These are phyloP conservation scores for Hypsizygus ulmarius DNA, from an alignment of 1,284 basidiomycete species.

Conservation along the genomic window DNA sequence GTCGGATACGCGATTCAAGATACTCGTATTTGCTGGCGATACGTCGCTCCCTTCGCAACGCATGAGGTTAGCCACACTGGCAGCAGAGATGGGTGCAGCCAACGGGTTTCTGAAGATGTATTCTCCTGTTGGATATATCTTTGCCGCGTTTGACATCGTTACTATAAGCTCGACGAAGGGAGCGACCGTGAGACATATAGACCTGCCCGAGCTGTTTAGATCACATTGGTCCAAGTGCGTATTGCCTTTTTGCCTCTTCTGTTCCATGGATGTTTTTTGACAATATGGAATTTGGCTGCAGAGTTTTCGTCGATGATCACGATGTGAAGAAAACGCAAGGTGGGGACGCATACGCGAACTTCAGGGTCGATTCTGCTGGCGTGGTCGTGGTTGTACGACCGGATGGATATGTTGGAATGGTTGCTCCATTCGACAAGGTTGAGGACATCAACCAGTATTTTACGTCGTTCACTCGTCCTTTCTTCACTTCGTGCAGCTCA, in stretches of 20 bases:
- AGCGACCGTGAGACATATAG: slow-evolving; percentile 44
- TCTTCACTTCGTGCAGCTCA: not conserved
- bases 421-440: slow-evolving; percentile 21
- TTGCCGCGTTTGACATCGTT: slow-evolving; percentile 52
- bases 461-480: slow-evolving; percentile 9
- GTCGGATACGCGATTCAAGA: slow-evolving; percentile 70
- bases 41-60: slow-evolving; percentile 38
- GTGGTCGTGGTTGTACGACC: slow-evolving; percentile 68
- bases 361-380: slow-evolving; percentile 55
- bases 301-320: slow-evolving; percentile 49
- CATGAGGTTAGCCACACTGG: slow-evolving; percentile 40
- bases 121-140: slow-evolving; percentile 27
- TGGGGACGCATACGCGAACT: slow-evolving; percentile 50
- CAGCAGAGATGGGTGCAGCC: slow-evolving; percentile 39
- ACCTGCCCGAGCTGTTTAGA: slow-evolving; percentile 50
- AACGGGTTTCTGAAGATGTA: slow-evolving; percentile 39
- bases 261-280: not conserved
- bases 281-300: slow-evolving; percentile 19
- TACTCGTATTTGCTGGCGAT: slow-evolving; percentile 68
- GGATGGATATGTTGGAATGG: slow-evolving; percentile 66
- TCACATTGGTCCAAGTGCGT: slow-evolving; percentile 68
- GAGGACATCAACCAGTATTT: slow-evolving; percentile 20
- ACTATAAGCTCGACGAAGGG: slow-evolving; percentile 49
- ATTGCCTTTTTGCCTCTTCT: not conserved
- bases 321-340: slow-evolving; percentile 37